phyloP scores from a whole-genome alignment of 2,329 filamentous ascomycete species.

The Xylariaceae sp. region DNA sequence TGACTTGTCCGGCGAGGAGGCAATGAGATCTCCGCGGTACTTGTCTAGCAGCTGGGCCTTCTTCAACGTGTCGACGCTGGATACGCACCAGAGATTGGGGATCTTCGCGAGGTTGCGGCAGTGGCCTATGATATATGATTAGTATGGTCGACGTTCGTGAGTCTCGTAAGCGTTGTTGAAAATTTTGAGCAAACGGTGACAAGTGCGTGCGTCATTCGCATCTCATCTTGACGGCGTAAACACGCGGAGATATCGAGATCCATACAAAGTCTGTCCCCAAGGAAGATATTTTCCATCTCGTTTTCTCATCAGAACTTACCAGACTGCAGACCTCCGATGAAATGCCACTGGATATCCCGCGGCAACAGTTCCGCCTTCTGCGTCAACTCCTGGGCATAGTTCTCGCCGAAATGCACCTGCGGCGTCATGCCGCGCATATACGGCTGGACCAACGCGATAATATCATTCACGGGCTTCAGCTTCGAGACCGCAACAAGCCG shows the following conservation, averaged over 20 bases:
- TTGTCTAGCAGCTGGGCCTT: constrained; percentile 81
- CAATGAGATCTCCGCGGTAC: constrained; percentile 58
- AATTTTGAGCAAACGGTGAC: not conserved
- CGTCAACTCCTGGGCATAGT: constrained; percentile 85
- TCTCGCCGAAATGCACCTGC: constrained; percentile 87
- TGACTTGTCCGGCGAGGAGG: constrained; percentile 16
- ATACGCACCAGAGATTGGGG: constrained; percentile 85
- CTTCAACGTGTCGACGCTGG: constrained; percentile 80
- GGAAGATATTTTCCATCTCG: not conserved
- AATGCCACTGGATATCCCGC: constrained; percentile 79
- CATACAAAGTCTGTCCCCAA: not conserved
- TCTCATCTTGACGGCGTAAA: not conserved
- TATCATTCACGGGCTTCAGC: constrained; percentile 86
- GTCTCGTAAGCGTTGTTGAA: too few species aligned
- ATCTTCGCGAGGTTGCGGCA: constrained; percentile 83
- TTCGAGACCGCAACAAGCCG: constrained; percentile 94
- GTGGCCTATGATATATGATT: constrained; percentile 58
- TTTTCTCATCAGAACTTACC: constrained; percentile 35
- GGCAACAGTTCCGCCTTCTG: constrained; percentile 83
- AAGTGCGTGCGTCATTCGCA: not conserved
- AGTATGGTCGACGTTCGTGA: not conserved
- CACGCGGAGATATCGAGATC: not conserved
- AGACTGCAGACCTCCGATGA: constrained; percentile 89
- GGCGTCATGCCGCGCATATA: constrained; percentile 47
- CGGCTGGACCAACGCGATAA: constrained; percentile 66